Conservation (phyloP, 768 basidiomycete species). For the Leccinum incarnatum region DNA sequence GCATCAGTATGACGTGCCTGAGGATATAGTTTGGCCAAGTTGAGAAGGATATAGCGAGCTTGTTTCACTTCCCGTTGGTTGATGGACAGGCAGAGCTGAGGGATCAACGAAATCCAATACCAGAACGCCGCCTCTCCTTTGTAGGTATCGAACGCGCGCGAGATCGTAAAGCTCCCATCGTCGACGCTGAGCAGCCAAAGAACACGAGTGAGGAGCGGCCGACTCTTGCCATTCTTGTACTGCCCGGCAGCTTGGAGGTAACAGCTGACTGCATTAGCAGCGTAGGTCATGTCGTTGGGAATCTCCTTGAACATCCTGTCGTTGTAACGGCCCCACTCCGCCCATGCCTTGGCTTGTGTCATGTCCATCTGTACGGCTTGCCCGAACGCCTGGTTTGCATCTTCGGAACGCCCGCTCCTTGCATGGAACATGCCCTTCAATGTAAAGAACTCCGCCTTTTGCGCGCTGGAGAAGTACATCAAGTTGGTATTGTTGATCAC, state of each 20-base stretch:
- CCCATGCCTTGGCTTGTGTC: slow-evolving; percentile 94
- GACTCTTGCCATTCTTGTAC: slow-evolving; percentile 91
- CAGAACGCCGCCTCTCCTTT: slow-evolving; percentile 96
- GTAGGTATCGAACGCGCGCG: slow-evolving; percentile 87
- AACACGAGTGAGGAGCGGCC: slow-evolving; percentile 86
- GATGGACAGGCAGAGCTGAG: slow-evolving; percentile 87
- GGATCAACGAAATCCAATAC: slow-evolving; percentile 99
- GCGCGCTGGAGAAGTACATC: slow-evolving; percentile 90
- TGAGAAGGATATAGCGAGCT: slow-evolving; percentile 83
- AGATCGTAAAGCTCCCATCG: slow-evolving; percentile 67
- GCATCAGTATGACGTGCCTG: slow-evolving; percentile 55
- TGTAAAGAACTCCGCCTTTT: slow-evolving; percentile 98
- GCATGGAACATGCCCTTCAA: slow-evolving; percentile 99
- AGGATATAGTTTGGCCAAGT: slow-evolving; percentile 87
- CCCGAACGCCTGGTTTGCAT: slow-evolving; percentile 88
- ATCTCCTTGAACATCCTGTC: slow-evolving; percentile 91
- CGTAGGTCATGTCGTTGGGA: slow-evolving; percentile 68
- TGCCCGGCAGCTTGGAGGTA: slow-evolving; percentile 96
- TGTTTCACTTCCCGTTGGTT: slow-evolving; percentile 92
- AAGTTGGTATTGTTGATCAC: slow-evolving; percentile 99
- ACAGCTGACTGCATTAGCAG: slow-evolving; percentile 91
- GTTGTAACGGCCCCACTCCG: slow-evolving; percentile 94
- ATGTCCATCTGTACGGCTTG: slow-evolving; percentile 97
- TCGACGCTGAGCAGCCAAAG: slow-evolving; percentile 97
- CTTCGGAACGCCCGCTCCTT: slow-evolving; percentile 78